Evolutionary conservation across 495 filamentous ascomycete genomes (phyloP).

Genomic region (Neurospora sp.): DNA sequence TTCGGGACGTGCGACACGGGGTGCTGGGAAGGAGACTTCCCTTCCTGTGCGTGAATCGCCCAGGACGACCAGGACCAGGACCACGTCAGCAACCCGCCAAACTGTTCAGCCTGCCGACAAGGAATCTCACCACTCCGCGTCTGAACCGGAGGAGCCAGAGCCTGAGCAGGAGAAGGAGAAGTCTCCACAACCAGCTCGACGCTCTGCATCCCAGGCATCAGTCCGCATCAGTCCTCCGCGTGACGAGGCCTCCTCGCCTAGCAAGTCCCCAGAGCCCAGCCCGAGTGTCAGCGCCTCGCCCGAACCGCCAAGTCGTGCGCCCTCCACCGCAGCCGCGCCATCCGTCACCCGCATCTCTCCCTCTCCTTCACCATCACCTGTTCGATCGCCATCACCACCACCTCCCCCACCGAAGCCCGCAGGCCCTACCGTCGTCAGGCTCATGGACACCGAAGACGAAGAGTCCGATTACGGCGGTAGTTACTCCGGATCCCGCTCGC

Average conservation of each 20-base stretch:
- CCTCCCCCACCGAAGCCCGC: constrained; percentile 4
- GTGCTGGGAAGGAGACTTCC: not conserved
- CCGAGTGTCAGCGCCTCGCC: not conserved
- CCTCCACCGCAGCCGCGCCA: not conserved
- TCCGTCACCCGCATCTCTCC: not conserved
- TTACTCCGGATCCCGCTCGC: not conserved
- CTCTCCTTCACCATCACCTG: not conserved
- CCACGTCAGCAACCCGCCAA: not conserved
- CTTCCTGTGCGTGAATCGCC: constrained; percentile 4
- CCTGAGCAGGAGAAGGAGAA: not conserved
- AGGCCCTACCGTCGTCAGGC: constrained; percentile 22
- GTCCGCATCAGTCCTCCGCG: not conserved
- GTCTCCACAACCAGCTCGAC: not conserved
- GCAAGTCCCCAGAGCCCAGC: not conserved
- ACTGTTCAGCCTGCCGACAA: constrained; percentile 1
- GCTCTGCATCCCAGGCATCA: not conserved
- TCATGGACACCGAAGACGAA: constrained; percentile 15
- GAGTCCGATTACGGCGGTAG: not conserved
- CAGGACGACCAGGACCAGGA: constrained; percentile 1
- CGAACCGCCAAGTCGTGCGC: not conserved
- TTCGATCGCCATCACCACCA: not conserved
- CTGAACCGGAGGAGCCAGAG: not conserved
- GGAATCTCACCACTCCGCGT: not conserved
- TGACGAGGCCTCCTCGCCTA: not conserved
- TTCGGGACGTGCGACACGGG: not conserved